Evolutionary conservation across 1,284 basidiomycete genomes (phyloP).

Genomic region (Trichosporon coremiiforme): DNA sequence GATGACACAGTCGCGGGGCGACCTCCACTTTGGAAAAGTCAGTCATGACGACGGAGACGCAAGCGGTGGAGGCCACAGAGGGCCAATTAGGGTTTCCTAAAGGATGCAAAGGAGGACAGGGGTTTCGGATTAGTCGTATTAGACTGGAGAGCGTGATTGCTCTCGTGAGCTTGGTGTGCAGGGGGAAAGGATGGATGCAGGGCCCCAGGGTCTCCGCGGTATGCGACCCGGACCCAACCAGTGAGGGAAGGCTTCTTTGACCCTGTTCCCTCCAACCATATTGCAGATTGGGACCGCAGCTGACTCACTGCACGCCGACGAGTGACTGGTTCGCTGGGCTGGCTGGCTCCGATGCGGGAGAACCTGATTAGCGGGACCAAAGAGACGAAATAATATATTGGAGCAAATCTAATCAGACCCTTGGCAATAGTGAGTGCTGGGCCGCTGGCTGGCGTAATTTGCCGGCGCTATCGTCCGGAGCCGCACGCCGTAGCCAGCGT

Average conservation of each 20-base stretch:
- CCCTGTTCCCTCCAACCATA: background rate
- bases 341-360: background rate
- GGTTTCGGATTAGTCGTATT: background rate
- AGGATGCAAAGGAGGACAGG: background rate
- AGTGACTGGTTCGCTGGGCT: no score
- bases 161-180: background rate
- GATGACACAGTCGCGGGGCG: background rate
- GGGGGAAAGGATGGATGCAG: background rate
- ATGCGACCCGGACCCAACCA: background rate
- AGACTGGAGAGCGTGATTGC: background rate
- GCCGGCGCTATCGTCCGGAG: background rate
- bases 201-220: background rate
- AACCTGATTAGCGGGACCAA: background rate
- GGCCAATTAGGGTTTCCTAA: background rate
- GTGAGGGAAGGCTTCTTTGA: background rate
- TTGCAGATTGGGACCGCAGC: background rate
- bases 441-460: background rate
- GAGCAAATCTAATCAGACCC: slow-evolving; percentile 2
- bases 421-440: background rate
- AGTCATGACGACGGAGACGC: background rate
- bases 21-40: background rate
- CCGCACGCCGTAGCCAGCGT: no score
- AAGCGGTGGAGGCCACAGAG: background rate
- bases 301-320: no score
- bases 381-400: background rate